phyloP scores from a whole-genome alignment of 2,329 filamentous ascomycete species.

The Cucurbitaria berberidis region DNA sequence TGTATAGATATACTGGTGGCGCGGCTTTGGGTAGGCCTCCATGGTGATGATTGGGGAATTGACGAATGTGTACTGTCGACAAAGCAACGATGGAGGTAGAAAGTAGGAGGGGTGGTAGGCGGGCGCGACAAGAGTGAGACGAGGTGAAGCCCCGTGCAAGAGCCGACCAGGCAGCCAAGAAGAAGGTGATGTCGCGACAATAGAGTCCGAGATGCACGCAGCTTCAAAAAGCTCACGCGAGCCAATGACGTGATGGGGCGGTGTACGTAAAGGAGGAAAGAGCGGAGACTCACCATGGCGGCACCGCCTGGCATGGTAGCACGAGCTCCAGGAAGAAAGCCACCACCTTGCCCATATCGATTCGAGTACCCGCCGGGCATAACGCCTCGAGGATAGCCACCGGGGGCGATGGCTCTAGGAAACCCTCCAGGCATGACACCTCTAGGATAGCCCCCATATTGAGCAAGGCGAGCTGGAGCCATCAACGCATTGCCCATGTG shows the following conservation, averaged over 20 bases:
- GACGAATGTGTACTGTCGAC: background rate
- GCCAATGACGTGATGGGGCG: constrained; percentile 17
- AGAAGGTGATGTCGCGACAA: constrained; percentile 1
- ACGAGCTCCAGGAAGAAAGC: constrained; percentile 21
- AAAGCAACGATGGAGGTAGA: background rate
- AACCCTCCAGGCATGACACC: constrained; percentile 2
- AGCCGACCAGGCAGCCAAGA: constrained; percentile 7
- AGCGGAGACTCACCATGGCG: constrained; percentile 32
- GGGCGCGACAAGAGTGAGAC: constrained; percentile 7
- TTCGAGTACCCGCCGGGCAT: constrained; percentile 4
- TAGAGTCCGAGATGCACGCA: constrained; percentile 2
- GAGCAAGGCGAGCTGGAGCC: constrained; percentile 12
- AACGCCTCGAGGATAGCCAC: constrained; percentile 7
- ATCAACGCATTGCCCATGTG: constrained; percentile 8
- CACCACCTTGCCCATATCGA: constrained; percentile 15
- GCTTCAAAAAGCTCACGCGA: background rate
- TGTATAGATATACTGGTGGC: constrained; percentile 41
- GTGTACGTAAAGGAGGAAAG: constrained; percentile 21
- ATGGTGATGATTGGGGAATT: constrained; percentile 8
- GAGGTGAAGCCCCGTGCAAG: constrained; percentile 17
- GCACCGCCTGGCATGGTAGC: constrained; percentile 25
- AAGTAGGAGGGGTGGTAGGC: background rate
- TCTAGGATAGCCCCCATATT: constrained; percentile 9
- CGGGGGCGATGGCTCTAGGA: constrained; percentile 1
- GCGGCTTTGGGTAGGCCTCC: constrained; percentile 37